Evolutionary conservation across 2,329 filamentous ascomycete species (phyloP).

Genomic region (Sphaerulina populicola): DNA sequence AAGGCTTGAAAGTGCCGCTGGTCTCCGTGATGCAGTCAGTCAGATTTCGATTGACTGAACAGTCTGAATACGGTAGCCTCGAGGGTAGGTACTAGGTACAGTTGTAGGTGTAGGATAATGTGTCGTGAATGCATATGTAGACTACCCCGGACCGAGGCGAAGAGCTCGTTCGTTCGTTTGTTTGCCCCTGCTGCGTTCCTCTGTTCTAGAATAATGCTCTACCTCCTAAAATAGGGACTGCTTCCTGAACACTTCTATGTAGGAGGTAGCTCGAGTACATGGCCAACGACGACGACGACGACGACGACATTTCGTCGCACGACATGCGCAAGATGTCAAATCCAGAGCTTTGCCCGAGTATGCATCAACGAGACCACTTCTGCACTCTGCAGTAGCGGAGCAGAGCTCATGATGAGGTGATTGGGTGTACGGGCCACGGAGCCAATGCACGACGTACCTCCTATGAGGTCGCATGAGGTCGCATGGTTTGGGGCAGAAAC

Average conservation of each 20-base stretch:
- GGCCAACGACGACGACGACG: not conserved
- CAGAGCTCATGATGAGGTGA: not conserved
- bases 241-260: not conserved
- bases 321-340: not conserved
- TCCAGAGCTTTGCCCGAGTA: not conserved
- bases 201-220: conserved; percentile 2
- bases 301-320: conserved; percentile 2
- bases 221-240: not conserved
- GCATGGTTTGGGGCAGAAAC: not conserved
- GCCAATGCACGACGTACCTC: not conserved
- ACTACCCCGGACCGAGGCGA: too few relatives aligned
- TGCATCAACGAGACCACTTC: not conserved
- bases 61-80: too few relatives aligned
- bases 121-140: too few relatives aligned
- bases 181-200: too few relatives aligned
- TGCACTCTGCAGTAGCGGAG: not conserved
- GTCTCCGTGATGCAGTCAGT: too few relatives aligned
- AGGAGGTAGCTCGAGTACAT: not conserved
- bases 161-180: too few relatives aligned
- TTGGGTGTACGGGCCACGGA: not conserved
- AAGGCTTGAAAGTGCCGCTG: not conserved
- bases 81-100: too few relatives aligned
- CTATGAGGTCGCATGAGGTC: not conserved
- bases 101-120: too few relatives aligned
- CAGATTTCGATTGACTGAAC: too few relatives aligned